Base-by-base conservation (phyloP, 2,329 filamentous ascomycete genomes). In the Geosmithia putterillii region DNA sequence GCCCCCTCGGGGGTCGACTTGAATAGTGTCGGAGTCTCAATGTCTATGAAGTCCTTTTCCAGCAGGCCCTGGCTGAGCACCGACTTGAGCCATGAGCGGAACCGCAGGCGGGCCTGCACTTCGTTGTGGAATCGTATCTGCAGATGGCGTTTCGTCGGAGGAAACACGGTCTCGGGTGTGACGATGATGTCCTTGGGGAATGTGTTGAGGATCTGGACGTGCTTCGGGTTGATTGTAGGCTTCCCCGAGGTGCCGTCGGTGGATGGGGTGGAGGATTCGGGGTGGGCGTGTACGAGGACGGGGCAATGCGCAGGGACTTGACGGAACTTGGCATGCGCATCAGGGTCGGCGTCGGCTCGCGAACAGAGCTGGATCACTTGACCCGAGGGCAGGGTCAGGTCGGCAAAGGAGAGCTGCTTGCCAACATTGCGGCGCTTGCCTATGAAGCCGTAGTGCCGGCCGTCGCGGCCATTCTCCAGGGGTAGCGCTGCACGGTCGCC, bases 1-100 rank as follows among this genome's bases (percentile, higher is more conserved):
- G 92, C 94, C 1, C 92, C 92, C 64, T 98, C 92, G 0, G 92
- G 87, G 0, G 92, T 98, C 0, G 92, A 95, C 61, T 96, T 98
- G 74, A 98, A 98, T 1, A 98, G 72, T 4, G 95, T 67, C 0
- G 92, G 92, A 0, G 92, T 98, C 59, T 98, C 92, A 25, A 96
- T 75, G 51, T 96, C 84, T 12, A 74, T 67, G 54, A 89, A 90
- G 1, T 69, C 72, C 21, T 71, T 67, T 5, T 68, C 59, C 15
- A 71, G 66, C 25, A 88, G 69, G 8, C 69, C 55, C 39, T 72
- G 69, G 48, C 69, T 77, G 25, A 70, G 62, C 45, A 69, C 69
- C 4, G 66, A 69, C 34, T 63, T 68, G 4, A 82, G 70, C 50
- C 70, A 67, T 20, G 77, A 71, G n/a, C 94, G 77, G 49, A 90